Evolutionary conservation across 2,329 filamentous ascomycete genomes (phyloP), one percentile per base, ranked within the genome.

Genomic region (Beauveria asiatica): DNA sequence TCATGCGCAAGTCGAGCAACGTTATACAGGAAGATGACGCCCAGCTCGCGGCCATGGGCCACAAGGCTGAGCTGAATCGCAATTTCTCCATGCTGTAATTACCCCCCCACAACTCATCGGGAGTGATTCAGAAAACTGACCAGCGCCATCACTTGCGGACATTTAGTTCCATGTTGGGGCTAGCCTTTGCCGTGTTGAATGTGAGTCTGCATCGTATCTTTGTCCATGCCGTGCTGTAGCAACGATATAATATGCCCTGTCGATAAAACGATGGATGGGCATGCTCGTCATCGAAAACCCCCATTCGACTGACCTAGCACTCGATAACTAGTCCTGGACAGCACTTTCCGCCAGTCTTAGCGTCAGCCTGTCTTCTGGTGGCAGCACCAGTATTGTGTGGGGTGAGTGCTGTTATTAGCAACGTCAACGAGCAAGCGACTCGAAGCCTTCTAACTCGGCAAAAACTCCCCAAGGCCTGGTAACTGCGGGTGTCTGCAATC

Each of bases 361-460:
- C 0, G 67, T 79, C 5, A 76, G 76, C 30, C 73, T 92, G 19
- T 85, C 88, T 0, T 87, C 83, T 19, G 88, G 89, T 59, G 85
- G 87, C 1, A 80, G 84, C 44, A 83, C 81, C 2, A 81, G 84
- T 57, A 86, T 91, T 16, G 80, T 92, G 41, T 92, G 88, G 88
- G 88, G 87, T 68, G 19, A 39, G 48, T 52, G 27, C 37, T 23
- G 17, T n/a, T 2, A 27, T 7, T 27, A 11, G 10, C n/a, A 10
- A 37, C 33, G 3, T 37, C 25, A 21, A n/a, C 21, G 19, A 3
- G 23, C 23, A 41, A 42, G 41, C 6, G 16, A 6, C 13, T 8
- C 8, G 1, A 13, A 13, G 16, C 46, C 44, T 50, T 44, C 25
- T 44, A 46, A 42, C 45, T 27, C 51, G 27, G 2, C 5, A 21